Evolutionary conservation across 352 stramenopile species (phyloP), one percentile per base, ranked within the genome.

Genomic region (Phytophthora sansomeana): DNA sequence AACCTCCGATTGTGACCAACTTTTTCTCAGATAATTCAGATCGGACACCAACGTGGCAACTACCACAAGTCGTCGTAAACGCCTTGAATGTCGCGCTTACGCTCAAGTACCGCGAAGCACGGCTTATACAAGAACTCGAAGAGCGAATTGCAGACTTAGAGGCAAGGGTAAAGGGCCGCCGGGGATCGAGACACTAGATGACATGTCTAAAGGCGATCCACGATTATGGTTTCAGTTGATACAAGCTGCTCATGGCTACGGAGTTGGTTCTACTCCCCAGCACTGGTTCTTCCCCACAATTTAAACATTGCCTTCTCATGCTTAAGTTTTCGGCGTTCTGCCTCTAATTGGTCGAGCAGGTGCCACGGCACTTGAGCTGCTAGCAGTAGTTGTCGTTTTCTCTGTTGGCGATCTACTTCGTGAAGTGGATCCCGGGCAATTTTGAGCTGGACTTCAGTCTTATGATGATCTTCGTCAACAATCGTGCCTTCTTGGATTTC

Each of bases 301-400:
- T 84, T 80, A 58, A 90, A 92, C 49, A 91, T 75, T 0, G 66
- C 59, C 49, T 87, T 90, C 58, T 92, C 86, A 11, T 81, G 72
- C 5, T 77, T 78, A 6, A 91, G 43, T 30, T 77, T 77, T 26
- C 69, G 61, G 0, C 74, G 68, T 26, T 92, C 81, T 6, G 72
- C 74, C 2, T 74, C 69, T 10, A 94, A 26, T 26, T 92, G 73
- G 29, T 95, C 86, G 1, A 95, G 65, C 5, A 95, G 59, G 46
- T 88, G 67, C 84, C 86, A 93, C 26, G 86, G 85, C 26, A 93
- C 78, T 50, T 85, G 80, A 8, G 81, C 83, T 30, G 72, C 74
- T 54, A 83, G 58, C 1, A 79, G 35, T 3, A 76, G 42, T 28
- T 74, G 54, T 16, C 61, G 67, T 38, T 74, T 80, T 41, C 55